Base-by-base conservation (phyloP, 2,329 filamentous ascomycete genomes). In the Cadophora sp. region DNA sequence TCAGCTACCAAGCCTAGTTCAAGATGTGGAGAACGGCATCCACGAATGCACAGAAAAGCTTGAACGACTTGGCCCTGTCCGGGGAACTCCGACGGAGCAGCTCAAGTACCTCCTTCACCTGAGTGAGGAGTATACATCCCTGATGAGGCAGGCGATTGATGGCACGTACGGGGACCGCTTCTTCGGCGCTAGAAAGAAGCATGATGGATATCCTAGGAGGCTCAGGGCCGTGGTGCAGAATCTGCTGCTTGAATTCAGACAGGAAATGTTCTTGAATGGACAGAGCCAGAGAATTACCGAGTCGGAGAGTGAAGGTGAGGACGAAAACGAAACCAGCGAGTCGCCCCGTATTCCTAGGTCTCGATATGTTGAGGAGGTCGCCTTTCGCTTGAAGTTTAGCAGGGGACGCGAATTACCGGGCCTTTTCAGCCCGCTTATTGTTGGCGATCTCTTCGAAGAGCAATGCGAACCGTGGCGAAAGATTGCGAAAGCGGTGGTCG, bases 391-490 rank as follows among this genome's bases (percentile, higher is more conserved):
- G 22, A 59, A 66, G 5, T 65, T 73, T 53, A 69, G 72, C 56
- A 62, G 74, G 55, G 72, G 81, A 69, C 79, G 64, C 62, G 79
- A 82, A 62, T 72, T 82, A 3, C 64, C 76, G 2, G 80, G 80
- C 14, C 79, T 76, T 27, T 79, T 79, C 73, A 82, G 81, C 65
- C 78, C 80, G 3, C 72, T 78, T 1, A 69, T 82, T 1, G 70
- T 83, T 22, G 77, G 77, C 4, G 79, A 81, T 58, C 70, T 83
- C 2, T 82, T 81, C 60, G 77, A 77, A 71, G 79, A 80, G 62
- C 79, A 81, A 67, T 79, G 77, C 5, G 71, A 68, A 6, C 74
- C 75, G 50, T 82, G 80, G 80, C 62, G 74, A 4, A 43, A 66
- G 8, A 69, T 81, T 3, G 77, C 80, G 4, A 31, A 62, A 0